Evolutionary conservation across 169 alveolate genomes (phyloP).

Genomic region (Eimeria praecox): DNA sequence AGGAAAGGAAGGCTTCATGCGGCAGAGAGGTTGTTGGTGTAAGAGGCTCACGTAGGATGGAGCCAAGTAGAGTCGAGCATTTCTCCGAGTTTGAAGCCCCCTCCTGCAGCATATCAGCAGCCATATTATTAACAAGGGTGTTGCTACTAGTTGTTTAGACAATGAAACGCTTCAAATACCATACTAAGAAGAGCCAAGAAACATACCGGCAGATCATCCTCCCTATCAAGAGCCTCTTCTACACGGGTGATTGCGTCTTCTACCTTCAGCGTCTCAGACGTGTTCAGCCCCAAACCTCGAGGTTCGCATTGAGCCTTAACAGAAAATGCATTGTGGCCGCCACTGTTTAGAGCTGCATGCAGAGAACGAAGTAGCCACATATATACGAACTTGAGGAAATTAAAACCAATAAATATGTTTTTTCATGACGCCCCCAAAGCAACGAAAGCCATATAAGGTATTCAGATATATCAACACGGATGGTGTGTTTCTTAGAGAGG

Average conservation of each 20-base stretch:
- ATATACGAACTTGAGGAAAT: not conserved
- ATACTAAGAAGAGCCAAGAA: too few species aligned
- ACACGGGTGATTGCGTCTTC: not conserved
- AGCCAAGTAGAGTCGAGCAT: not conserved
- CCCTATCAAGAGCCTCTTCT: not conserved
- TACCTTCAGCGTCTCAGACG: not conserved
- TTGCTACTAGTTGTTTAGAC: too few species aligned
- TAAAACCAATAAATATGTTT: not conserved
- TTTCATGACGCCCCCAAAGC: too few species aligned
- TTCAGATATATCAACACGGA: not conserved
- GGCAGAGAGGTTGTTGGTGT: not conserved
- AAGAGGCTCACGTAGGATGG: not conserved
- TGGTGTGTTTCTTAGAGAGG: not conserved
- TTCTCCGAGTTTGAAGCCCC: conserved; percentile 3
- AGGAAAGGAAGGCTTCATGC: not conserved
- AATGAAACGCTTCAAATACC: too few species aligned
- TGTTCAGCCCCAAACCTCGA: conserved; percentile 45
- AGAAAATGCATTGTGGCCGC: not conserved
- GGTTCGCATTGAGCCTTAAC: conserved; percentile 61
- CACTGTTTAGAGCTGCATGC: not conserved
- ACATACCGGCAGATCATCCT: conserved; percentile 11
- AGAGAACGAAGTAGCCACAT: not conserved
- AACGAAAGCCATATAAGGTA: not conserved
- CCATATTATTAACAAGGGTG: not conserved
- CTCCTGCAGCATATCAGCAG: not conserved